Conservation (phyloP, 148 eudicot genomes). For the Vaccinium myrtillus region DNA sequence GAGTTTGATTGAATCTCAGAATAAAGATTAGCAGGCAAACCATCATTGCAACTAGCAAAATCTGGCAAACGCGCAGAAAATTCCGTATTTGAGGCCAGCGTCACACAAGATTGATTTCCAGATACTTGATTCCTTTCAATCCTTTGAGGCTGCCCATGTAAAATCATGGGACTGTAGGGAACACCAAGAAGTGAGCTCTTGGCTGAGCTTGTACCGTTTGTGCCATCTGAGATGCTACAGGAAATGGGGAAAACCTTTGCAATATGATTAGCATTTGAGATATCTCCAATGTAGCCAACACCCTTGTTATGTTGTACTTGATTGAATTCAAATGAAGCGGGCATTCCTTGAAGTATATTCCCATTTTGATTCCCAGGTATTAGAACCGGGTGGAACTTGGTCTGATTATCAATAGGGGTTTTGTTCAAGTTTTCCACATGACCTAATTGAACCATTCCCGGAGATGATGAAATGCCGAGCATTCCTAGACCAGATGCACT, state of each 20-base stretch:
- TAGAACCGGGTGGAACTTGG: constrained; percentile 30
- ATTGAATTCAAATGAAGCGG: constrained; percentile 46
- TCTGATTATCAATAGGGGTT: constrained; percentile 22
- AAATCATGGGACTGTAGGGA: constrained; percentile 26
- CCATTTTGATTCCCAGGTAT: constrained; percentile 40
- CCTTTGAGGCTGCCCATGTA: constrained; percentile 34
- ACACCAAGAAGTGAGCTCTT: constrained; percentile 28
- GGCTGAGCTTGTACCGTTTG: constrained; percentile 23
- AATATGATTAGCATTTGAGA: constrained; percentile 12
- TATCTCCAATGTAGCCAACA: constrained; percentile 17
- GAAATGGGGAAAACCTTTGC: constrained; percentile 16
- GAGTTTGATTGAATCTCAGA: constrained; percentile 29
- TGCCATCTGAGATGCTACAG: constrained; percentile 6
- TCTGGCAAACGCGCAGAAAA: constrained; percentile 33
- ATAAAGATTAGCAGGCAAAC: constrained; percentile 44
- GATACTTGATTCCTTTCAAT: constrained; percentile 20
- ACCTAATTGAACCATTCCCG: constrained; percentile 44
- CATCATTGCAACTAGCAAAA: constrained; percentile 29
- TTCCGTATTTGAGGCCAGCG: constrained; percentile 25
- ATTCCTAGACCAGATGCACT: constrained; percentile 42
- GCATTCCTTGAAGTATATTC: constrained; percentile 51
- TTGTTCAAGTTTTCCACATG: constrained; percentile 37
- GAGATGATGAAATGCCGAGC: constrained; percentile 40
- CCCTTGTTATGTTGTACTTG: constrained; percentile 35
- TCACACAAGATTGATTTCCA: constrained; percentile 28